Base-by-base conservation (phyloP, 345 rosid species). In the Orychophragmus violaceus region DNA sequence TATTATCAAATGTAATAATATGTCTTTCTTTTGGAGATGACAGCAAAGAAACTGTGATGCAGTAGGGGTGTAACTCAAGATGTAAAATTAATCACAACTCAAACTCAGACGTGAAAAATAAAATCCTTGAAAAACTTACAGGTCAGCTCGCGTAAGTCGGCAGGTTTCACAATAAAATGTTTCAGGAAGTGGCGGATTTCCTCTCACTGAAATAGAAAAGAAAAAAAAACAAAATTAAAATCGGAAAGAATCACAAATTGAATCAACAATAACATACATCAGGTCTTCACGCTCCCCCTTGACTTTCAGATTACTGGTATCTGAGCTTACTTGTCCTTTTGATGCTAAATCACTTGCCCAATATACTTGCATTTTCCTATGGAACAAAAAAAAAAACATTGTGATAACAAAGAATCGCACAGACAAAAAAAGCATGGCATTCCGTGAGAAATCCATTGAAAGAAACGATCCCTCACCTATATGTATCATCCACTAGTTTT, bases 61-160 rank as follows among this genome's bases (percentile, higher is more conserved):
- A 21, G 32, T 19, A 6, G 11, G 42, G 59, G 22, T n/a, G 11
- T 11, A 51, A 10, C 27, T 10, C 6, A n/a, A 18, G 35, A 19
- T 10, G 53, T 23, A 59, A 29, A 35, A 24, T 6, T 39, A 13
- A 60, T 52, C 28, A 52, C 41, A 69, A 18, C 44, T 62, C 27
- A 53, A 61, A 29, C 54, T 51, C 41, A 51, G 39, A 41, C 11
- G 27, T 13, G 14, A 44, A 33, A 22, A 18, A 16, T 21, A 56
- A 45, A 62, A 49, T 28, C 51, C 13, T 30, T 28, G 22, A 32
- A 36, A 69, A 69, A 71, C 98, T 11, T 85, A 93, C 98, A 96
- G 98, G 71, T 93, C 98, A 72, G 96, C 96, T 48, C 96, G 88
- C 72, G 79, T 76, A 59, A 93, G 95, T 56, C 99, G 89, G 70